Base-by-base conservation (phyloP, 768 basidiomycete species). In the Sporobolomyces phaffii region DNA sequence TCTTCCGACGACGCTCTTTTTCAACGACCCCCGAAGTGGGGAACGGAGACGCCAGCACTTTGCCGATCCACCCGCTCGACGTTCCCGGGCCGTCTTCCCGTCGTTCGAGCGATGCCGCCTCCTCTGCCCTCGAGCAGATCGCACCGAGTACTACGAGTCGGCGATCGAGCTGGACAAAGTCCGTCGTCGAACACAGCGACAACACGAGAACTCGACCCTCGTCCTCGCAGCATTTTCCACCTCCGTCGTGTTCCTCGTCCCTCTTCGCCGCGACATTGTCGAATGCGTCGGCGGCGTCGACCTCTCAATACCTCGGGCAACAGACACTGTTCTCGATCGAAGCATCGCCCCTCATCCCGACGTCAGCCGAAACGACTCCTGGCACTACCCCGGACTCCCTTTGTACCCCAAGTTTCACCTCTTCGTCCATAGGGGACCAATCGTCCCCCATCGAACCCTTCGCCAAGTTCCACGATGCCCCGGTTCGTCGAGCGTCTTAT, bases 291-390 rank as follows among this genome's bases (percentile, higher is more conserved):
- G 11, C 28, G 18, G 29, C 36, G 26, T 26, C 38, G 24, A 29
- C 17, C 38, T 38, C 29, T 5, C 56, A 22, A 6, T 31, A 24
- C 40, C 11, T 9, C 28, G 26, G 13, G 17, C 10, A 40, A 18
- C 54, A 33, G 5, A 14, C 20, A 10, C 43, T 58, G 43, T 58
- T 29, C 8, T 18, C 56, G 24, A 58, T 58, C 56, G 56, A 58
- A n/a, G 56, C 56, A 3, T 58, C 56, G 6, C 56, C 56, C 7
- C 43, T 44, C 7, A 33, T 58, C n/a, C 40, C 54, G 20, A 20
- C 18, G 4, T 44, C 41, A 11, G 8, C 8, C 31, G 29, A 44
- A 3, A 9, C 40, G n/a, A 43, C 54, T 14, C 41, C 54, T 57
- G 14, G 17, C 43, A 44, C 56, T 2, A 33, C 56, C 15, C 56